Conservation (phyloP, 2,329 filamentous ascomycete species). For the Hyphodiscus sp. region DNA sequence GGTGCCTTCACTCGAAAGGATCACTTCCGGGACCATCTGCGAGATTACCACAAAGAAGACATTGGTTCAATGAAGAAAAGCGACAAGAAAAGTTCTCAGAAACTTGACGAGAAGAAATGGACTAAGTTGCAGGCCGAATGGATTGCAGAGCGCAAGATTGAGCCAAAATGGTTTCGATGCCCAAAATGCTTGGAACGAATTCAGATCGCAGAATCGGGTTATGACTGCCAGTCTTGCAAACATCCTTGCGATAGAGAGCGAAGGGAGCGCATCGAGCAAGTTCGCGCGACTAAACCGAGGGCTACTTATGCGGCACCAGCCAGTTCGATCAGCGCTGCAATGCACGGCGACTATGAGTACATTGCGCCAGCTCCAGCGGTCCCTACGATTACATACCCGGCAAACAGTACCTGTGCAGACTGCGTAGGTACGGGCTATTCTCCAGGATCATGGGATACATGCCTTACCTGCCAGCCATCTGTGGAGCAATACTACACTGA, state of each 20-base stretch:
- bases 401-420: background rate
- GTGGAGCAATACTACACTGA: background rate
- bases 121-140: constrained; percentile 17
- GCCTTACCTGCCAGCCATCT: background rate
- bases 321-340: background rate
- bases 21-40: constrained; percentile 41
- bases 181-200: constrained; percentile 21
- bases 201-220: constrained; percentile 13
- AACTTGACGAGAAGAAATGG: constrained; percentile 9
- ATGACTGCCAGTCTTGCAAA: constrained; percentile 20
- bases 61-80: constrained; percentile 17
- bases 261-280: constrained; percentile 3
- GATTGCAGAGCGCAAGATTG: constrained; percentile 18
- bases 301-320: background rate
- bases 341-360: background rate
- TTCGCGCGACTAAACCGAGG: background rate
- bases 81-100: background rate
- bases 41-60: constrained; percentile 41
- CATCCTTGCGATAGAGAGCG: constrained; percentile 17
- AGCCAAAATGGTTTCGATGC: constrained; percentile 23
- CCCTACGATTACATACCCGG: background rate
- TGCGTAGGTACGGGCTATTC: background rate
- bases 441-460: background rate
- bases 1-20: constrained; percentile 40
- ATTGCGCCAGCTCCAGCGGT: background rate